These are phyloP conservation scores for Colletotrichum orbiculare DNA, from an alignment of 2,329 filamentous ascomycete species.

Conservation along the genomic window DNA sequence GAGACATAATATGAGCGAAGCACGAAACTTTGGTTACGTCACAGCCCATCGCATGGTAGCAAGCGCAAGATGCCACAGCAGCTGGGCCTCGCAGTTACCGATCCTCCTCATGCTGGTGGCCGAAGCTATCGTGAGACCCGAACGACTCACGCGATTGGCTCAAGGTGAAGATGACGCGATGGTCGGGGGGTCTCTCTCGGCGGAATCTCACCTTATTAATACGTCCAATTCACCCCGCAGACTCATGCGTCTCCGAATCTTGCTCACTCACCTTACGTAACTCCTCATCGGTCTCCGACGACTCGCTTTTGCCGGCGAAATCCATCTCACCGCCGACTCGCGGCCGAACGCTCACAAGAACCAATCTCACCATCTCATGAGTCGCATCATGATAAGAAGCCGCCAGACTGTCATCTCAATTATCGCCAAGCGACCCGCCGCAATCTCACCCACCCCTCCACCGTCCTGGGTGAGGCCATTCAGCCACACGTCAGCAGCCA, in stretches of 20 bases:
- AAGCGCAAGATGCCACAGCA: no score
- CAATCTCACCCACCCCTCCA: background rate
- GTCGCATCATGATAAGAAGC: slow-evolving; percentile 6
- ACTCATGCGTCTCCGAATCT: slow-evolving; percentile 8
- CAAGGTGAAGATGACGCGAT: no score
- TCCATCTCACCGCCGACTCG: background rate
- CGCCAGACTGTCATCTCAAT: background rate
- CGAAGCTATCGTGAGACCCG: no score
- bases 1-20: no score
- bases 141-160: no score
- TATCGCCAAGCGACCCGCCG: slow-evolving; percentile 9
- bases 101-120: no score
- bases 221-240: slow-evolving; percentile 13
- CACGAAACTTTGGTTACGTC: no score
- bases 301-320: background rate
- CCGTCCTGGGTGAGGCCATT: background rate
- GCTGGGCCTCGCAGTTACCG: no score
- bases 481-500: background rate
- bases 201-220: slow-evolving; percentile 1
- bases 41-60: no score
- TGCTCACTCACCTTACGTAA: slow-evolving; percentile 15
- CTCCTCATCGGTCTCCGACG: slow-evolving; percentile 18
- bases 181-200: no score
- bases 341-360: background rate
- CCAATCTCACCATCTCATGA: background rate